Percentiles rank a stretch among this genome's conserved stretches.
Conservation (phyloP, 257 asterid genomes). For the Leptodermis oblonga region DNA sequence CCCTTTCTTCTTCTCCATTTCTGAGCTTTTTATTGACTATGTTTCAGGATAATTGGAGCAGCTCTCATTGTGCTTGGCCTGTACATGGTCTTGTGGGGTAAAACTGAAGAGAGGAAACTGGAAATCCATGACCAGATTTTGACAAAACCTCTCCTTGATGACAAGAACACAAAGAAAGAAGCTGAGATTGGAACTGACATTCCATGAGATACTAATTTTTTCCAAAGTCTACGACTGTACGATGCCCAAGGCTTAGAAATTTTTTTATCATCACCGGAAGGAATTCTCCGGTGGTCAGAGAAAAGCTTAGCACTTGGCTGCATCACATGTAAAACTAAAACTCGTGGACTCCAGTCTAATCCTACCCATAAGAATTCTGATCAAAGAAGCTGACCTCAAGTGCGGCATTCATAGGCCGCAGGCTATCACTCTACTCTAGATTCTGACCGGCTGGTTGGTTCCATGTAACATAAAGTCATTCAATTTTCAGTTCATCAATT, state of each 20-base stretch:
- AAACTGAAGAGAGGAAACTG: slow-evolving; percentile 52
- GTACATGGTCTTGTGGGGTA: slow-evolving; percentile 79
- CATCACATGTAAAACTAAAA: slow-evolving; percentile 31
- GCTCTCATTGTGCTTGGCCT: slow-evolving; percentile 64
- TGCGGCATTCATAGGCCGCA: background rate
- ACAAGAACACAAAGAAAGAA: slow-evolving; percentile 30
- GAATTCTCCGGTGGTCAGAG: slow-evolving; percentile 18
- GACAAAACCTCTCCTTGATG: slow-evolving; percentile 55
- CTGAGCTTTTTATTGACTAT: slow-evolving; percentile 6
- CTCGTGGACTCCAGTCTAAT: slow-evolving; percentile 18
- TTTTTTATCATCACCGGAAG: slow-evolving; percentile 7
- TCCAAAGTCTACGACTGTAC: slow-evolving; percentile 15
- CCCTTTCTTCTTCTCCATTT: background rate
- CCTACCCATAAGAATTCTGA: slow-evolving; percentile 12
- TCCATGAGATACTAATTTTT: slow-evolving; percentile 23
- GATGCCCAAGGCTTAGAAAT: slow-evolving; percentile 15
- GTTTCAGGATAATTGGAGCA: slow-evolving; percentile 70
- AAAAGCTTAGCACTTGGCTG: slow-evolving; percentile 18
- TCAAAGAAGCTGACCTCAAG: slow-evolving; percentile 17
- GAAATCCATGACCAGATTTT: slow-evolving; percentile 40
- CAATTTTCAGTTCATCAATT: background rate
- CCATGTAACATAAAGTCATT: background rate
- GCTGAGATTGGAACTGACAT: slow-evolving; percentile 34
- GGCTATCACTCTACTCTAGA: background rate
- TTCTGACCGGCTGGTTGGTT: slow-evolving; percentile 14